phyloP scores from a whole-genome alignment of 768 basidiomycete genomes.

The Mycena chlorophos region DNA sequence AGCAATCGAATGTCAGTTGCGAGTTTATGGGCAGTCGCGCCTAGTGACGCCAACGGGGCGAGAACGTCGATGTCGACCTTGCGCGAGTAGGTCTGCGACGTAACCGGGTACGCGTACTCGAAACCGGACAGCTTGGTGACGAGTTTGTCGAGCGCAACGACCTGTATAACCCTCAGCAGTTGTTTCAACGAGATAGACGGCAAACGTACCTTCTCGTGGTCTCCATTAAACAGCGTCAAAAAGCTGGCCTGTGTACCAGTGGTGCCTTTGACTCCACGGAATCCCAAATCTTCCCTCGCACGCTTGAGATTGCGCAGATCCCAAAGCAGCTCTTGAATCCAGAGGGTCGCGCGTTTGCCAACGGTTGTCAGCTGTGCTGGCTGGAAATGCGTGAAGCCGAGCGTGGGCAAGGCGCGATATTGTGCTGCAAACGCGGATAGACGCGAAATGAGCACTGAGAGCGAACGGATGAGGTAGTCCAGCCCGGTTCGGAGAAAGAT shows the following conservation, averaged over 20 bases:
- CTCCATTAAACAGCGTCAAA: slow-evolving; percentile 89
- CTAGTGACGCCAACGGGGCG: slow-evolving; percentile 84
- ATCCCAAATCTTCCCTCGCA: slow-evolving; percentile 88
- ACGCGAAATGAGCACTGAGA: slow-evolving; percentile 88
- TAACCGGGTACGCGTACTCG: slow-evolving; percentile 93
- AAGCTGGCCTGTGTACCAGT: slow-evolving; percentile 98
- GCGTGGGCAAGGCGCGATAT: slow-evolving; percentile 85
- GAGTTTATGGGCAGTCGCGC: slow-evolving; percentile 97
- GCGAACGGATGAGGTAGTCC: slow-evolving; percentile 78
- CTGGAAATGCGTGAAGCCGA: slow-evolving; percentile 99
- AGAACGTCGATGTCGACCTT: slow-evolving; percentile 96
- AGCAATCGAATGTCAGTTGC: slow-evolving; percentile 93
- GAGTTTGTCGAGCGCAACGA: slow-evolving; percentile 82
- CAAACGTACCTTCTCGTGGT: slow-evolving; percentile 77
- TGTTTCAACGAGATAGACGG: neutral
- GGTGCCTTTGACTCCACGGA: slow-evolving; percentile 98
- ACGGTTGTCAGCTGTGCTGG: slow-evolving; percentile 98
- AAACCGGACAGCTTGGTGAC: slow-evolving; percentile 94
- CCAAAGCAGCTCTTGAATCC: slow-evolving; percentile 99
- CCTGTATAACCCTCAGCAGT: slow-evolving; percentile 42
- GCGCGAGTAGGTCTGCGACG: slow-evolving; percentile 97
- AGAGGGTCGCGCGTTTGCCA: slow-evolving; percentile 93
- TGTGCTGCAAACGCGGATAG: slow-evolving; percentile 81
- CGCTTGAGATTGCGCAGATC: slow-evolving; percentile 91
- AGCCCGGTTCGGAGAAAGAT: slow-evolving; percentile 93